Conservation (phyloP, 257 asterid species). For the Fraxinus excelsior region DNA sequence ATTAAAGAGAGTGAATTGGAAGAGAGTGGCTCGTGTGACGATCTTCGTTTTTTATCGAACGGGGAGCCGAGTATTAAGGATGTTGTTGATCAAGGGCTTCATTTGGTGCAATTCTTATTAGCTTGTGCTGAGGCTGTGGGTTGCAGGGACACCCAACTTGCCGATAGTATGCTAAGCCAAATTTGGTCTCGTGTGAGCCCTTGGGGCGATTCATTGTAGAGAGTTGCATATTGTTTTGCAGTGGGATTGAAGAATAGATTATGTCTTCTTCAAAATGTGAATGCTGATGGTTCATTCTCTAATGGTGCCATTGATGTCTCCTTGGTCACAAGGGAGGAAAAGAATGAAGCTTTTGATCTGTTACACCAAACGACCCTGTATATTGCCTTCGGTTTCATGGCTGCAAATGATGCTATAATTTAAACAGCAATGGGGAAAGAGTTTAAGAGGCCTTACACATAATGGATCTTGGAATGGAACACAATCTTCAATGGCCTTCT, state of each 20-base stretch:
- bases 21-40: conserved; percentile 22
- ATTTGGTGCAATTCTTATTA: conserved; percentile 54
- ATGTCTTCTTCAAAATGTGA: conserved; percentile 33
- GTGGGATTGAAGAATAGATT: conserved; percentile 46
- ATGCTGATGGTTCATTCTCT: conserved; percentile 39
- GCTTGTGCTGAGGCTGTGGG: conserved; percentile 72
- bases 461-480: conserved; percentile 53
- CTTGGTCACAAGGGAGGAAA: conserved; percentile 32
- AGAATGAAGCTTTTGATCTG: conserved; percentile 40
- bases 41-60: conserved; percentile 17
- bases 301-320: conserved; percentile 17
- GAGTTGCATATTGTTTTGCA: conserved; percentile 56
- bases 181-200: conserved; percentile 45
- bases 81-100: conserved; percentile 47
- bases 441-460: conserved; percentile 48
- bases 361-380: conserved; percentile 57
- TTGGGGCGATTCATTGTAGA: conserved; percentile 55
- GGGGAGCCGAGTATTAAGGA: conserved; percentile 11
- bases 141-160: conserved; percentile 52
- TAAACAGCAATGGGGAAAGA: conserved; percentile 41
- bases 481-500: conserved; percentile 58
- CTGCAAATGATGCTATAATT: conserved; percentile 60
- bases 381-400: conserved; percentile 45
- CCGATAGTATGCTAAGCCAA: conserved; percentile 41
- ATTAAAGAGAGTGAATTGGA: conserved; percentile 16